These are phyloP conservation scores for Aspergillus jensenii DNA, from an alignment of 2,329 filamentous ascomycete species.

Conservation along the genomic window DNA sequence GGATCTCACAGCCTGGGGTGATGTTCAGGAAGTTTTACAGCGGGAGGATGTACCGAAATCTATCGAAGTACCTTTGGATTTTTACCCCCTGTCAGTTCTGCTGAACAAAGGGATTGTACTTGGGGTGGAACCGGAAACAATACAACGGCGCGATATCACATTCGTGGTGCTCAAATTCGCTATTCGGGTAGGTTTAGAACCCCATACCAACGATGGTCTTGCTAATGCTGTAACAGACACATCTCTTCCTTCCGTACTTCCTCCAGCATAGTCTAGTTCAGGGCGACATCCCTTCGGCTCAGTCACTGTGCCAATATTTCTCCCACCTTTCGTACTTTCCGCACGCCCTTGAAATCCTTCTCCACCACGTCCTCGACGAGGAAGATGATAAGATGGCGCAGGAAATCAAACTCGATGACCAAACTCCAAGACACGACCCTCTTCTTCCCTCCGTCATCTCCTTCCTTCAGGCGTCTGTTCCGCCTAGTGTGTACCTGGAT, in stretches of 20 bases:
- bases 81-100: slow-evolving; percentile 86
- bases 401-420: slow-evolving; percentile 27
- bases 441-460: slow-evolving; percentile 55
- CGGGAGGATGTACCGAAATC: slow-evolving; percentile 72
- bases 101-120: slow-evolving; percentile 87
- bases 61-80: slow-evolving; percentile 82
- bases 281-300: slow-evolving; percentile 75
- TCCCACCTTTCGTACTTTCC: slow-evolving; percentile 86
- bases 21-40: slow-evolving; percentile 78
- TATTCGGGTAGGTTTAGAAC: slow-evolving; percentile 67
- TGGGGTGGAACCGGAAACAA: slow-evolving; percentile 86
- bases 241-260: slow-evolving; percentile 87
- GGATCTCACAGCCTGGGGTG: slow-evolving; percentile 83
- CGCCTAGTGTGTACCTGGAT: slow-evolving; percentile 73
- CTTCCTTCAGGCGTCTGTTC: slow-evolving; percentile 70
- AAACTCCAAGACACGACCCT: slow-evolving; percentile 28
- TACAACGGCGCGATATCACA: slow-evolving; percentile 87
- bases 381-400: slow-evolving; percentile 70
- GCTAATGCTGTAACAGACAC: slow-evolving; percentile 61
- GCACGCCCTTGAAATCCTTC: slow-evolving; percentile 85
- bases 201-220: neutral
- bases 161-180: slow-evolving; percentile 89
- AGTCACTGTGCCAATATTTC: slow-evolving; percentile 81
- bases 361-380: slow-evolving; percentile 91
- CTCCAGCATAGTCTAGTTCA: slow-evolving; percentile 75